A percentile compares a stretch with the other conserved stretches of the same genome.
phyloP scores from a whole-genome alignment of 345 rosid species.

The Citropsis articulata region DNA sequence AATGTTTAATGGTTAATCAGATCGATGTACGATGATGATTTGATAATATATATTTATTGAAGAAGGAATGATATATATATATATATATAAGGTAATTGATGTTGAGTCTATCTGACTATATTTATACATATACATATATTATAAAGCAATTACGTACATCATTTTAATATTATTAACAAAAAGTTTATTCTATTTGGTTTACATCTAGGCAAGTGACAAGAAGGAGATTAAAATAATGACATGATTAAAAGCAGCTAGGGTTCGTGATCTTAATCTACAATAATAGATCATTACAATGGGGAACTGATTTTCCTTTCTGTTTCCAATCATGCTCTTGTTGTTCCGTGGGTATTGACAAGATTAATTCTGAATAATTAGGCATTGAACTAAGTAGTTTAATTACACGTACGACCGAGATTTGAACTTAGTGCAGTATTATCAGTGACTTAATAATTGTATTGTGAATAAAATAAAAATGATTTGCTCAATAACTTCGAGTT shows the following conservation, averaged over 20 bases:
- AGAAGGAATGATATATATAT: neutral
- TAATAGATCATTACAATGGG: no score
- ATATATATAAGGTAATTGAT: neutral
- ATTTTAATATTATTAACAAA: neutral
- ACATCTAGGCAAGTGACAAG: neutral
- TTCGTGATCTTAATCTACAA: neutral
- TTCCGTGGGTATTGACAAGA: neutral
- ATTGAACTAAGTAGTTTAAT: neutral
- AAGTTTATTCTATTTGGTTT: neutral
- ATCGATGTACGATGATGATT: conserved; percentile 18
- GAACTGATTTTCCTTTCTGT: neutral
- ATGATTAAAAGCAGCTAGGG: neutral
- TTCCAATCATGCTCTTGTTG: neutral
- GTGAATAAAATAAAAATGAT: neutral
- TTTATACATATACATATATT: no score
- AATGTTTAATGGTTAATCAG: neutral
- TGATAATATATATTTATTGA: neutral
- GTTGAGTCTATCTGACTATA: neutral
- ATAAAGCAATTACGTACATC: neutral
- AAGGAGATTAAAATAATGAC: neutral
- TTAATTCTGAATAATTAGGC: neutral
- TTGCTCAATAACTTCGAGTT: neutral
- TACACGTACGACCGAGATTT: neutral
- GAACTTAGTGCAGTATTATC: neutral
- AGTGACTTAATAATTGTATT: neutral